Evolutionary conservation across 768 basidiomycete species (phyloP).

Genomic region (Sporobolomyces pararoseus): DNA sequence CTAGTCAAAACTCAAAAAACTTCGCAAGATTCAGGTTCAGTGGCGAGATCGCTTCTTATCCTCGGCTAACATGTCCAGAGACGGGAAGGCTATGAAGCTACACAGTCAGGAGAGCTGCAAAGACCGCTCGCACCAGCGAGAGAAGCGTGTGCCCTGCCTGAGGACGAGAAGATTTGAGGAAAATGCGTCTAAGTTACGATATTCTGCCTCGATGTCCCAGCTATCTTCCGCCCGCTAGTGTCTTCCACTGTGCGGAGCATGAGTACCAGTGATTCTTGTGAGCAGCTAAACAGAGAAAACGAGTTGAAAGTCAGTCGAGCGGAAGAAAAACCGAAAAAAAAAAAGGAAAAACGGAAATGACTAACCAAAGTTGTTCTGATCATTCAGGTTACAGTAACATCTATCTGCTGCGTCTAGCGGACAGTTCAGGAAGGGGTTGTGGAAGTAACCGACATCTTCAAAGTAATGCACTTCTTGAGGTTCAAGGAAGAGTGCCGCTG

Average conservation of each 20-base stretch:
- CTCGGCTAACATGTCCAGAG: too few species aligned
- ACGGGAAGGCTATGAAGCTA: too few species aligned
- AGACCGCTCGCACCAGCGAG: too few species aligned
- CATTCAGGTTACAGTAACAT: conserved; percentile 18
- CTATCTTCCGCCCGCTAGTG: too few species aligned
- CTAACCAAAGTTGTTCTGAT: conserved; percentile 18
- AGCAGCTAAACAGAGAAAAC: not conserved
- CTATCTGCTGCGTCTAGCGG: not conserved
- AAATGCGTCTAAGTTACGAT: too few species aligned
- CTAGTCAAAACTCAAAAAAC: too few species aligned
- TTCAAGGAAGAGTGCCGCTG: conserved; percentile 77
- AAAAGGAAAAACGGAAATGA: not conserved
- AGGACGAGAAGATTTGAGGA: too few species aligned
- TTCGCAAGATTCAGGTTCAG: too few species aligned
- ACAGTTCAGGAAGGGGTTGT: conserved; percentile 24
- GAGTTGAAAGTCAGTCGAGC: not conserved
- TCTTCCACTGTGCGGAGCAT: not conserved
- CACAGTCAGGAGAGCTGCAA: too few species aligned
- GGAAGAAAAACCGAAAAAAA: not conserved
- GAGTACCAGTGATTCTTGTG: conserved; percentile 21
- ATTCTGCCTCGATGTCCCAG: too few species aligned
- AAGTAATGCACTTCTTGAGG: conserved; percentile 90
- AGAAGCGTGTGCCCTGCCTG: too few species aligned
- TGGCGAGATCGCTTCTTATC: too few species aligned
- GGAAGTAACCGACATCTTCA: conserved; percentile 65